phyloP scores from a whole-genome alignment of 345 rosid species.

The Reutealis trisperma region DNA sequence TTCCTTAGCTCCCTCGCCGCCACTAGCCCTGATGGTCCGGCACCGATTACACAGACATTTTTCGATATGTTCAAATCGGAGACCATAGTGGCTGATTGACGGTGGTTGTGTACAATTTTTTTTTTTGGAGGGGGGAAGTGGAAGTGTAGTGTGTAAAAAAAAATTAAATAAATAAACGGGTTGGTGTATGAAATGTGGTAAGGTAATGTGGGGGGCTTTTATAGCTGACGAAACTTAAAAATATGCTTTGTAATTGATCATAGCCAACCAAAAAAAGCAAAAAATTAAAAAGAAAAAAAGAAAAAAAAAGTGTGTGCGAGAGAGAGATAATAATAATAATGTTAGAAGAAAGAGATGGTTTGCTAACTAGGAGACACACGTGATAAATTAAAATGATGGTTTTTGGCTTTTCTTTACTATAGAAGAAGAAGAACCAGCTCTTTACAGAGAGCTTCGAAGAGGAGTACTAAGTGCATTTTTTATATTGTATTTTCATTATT shows the following conservation, averaged over 20 bases:
- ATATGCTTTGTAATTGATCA: background rate
- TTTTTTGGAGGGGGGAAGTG: background rate
- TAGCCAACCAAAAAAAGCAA: too few species aligned
- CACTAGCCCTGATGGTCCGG: slow-evolving; percentile 90
- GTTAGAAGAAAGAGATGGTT: slow-evolving; percentile 20
- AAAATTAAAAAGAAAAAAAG: background rate
- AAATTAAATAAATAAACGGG: background rate
- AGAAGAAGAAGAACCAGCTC: too few species aligned
- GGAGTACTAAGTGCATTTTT: too few species aligned
- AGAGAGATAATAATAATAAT: too few species aligned
- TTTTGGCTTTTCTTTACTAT: slow-evolving; percentile 9
- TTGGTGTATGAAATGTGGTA: background rate
- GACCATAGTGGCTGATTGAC: slow-evolving; percentile 41
- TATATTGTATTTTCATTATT: too few species aligned
- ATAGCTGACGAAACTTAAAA: background rate
- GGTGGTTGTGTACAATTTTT: background rate
- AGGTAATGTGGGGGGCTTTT: background rate
- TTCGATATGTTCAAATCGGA: slow-evolving; percentile 35
- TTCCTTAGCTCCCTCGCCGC: slow-evolving; percentile 84
- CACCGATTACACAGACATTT: slow-evolving; percentile 88
- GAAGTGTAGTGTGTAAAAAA: background rate
- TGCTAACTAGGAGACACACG: slow-evolving; percentile 42
- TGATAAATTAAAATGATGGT: slow-evolving; percentile 33
- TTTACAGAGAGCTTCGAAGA: too few species aligned
- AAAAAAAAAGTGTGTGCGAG: too few species aligned